These are phyloP conservation scores for Psophocarpus tetragonolobus DNA, from an alignment of 306 rosid genomes.

Conservation along the genomic window DNA sequence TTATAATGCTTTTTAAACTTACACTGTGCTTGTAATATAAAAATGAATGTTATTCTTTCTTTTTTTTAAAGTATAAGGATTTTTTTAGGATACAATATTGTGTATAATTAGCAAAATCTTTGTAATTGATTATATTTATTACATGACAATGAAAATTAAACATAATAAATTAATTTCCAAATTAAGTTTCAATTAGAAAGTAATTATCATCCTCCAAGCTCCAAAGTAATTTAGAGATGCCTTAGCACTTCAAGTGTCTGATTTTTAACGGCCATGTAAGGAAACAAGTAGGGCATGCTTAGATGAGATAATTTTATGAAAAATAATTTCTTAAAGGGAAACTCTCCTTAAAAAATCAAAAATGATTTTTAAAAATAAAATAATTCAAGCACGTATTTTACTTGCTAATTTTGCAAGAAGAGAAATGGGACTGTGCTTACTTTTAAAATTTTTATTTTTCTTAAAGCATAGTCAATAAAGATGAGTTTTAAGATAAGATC, in stretches of 20 bases:
- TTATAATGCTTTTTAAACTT: too few species aligned
- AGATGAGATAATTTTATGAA: not conserved
- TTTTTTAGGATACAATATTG: too few species aligned
- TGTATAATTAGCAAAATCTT: too few species aligned
- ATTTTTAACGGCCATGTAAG: not conserved
- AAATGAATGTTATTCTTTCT: too few species aligned
- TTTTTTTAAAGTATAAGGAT: too few species aligned
- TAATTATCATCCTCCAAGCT: not conserved
- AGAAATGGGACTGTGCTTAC: not conserved
- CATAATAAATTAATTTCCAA: not conserved
- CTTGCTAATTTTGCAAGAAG: not conserved
- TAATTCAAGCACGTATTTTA: not conserved
- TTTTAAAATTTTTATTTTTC: too few species aligned
- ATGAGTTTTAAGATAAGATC: too few species aligned
- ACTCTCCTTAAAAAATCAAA: not conserved
- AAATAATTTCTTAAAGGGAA: not conserved
- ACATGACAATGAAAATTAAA: not conserved
- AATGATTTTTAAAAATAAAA: not conserved
- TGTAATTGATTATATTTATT: too few species aligned
- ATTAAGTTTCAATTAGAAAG: not conserved
- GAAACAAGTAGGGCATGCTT: too few species aligned
- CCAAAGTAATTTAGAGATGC: not conserved
- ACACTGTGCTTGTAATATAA: too few species aligned
- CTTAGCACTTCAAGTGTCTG: not conserved
- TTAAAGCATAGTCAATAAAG: too few species aligned